Percentiles rank a stretch among this genome's conserved stretches.
Evolutionary conservation across 1,139 yeast species (phyloP).

Genomic region (Geotrichum klebahnii): DNA sequence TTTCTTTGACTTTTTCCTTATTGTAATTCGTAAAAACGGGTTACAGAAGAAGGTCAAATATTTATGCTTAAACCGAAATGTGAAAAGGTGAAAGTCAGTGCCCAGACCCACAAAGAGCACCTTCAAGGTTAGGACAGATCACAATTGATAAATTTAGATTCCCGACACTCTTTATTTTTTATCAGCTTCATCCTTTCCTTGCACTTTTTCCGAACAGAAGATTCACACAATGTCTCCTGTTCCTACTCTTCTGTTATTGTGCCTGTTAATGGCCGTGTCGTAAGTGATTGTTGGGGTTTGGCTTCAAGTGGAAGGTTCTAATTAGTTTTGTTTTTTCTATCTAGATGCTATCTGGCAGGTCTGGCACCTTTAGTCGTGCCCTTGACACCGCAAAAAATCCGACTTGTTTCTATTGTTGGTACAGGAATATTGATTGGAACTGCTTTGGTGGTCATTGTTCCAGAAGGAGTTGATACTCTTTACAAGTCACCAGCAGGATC

Average conservation of each 20-base stretch:
- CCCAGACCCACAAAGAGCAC: background rate
- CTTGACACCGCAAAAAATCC: constrained; percentile 35
- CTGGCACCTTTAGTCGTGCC: constrained; percentile 40
- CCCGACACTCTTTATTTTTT: background rate
- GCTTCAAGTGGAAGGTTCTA: background rate
- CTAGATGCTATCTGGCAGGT: constrained; percentile 35
- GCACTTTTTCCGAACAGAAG: background rate
- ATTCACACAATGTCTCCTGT: constrained; percentile 30
- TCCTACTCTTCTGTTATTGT: constrained; percentile 30
- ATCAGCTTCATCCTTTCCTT: background rate
- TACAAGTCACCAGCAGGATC: constrained; percentile 28
- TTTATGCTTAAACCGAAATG: no score
- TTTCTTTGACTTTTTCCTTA: no score
- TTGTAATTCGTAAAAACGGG: no score
- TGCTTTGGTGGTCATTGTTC: constrained; percentile 59
- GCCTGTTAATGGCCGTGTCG: constrained; percentile 34
- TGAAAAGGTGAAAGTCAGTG: no score
- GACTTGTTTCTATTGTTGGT: constrained; percentile 49
- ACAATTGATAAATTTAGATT: no score
- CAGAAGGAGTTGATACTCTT: constrained; percentile 61
- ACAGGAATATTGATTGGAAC: constrained; percentile 65
- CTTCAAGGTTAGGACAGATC: background rate
- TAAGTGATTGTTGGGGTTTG: no score
- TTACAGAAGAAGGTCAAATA: no score
- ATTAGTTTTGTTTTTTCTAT: background rate